A percentile compares a stretch with the other conserved stretches of the same genome.
phyloP scores from a whole-genome alignment of 2,329 filamentous ascomycete species.

The Aspergillus tamarii region DNA sequence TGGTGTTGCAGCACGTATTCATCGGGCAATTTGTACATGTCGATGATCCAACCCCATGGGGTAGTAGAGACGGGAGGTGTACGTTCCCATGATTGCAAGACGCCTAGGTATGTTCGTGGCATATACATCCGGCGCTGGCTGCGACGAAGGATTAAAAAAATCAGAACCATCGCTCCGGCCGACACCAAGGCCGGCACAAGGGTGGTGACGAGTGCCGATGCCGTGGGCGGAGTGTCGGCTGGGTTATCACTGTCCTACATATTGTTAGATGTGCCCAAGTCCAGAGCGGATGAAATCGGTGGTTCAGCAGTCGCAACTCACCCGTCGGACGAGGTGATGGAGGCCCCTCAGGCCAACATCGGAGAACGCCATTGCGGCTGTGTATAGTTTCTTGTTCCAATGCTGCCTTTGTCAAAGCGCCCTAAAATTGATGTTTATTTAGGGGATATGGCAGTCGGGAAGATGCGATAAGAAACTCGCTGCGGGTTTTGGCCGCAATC shows the following conservation, averaged over 20 bases:
- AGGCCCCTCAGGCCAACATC: slow-evolving; percentile 24
- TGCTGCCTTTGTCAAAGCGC: background rate
- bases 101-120: slow-evolving; percentile 58
- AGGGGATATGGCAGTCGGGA: background rate
- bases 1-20: slow-evolving; percentile 85
- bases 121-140: slow-evolving; percentile 56
- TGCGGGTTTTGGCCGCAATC: background rate
- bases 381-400: background rate
- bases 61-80: slow-evolving; percentile 63
- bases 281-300: background rate
- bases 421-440: background rate
- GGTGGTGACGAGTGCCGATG: slow-evolving; percentile 53
- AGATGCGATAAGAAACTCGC: background rate
- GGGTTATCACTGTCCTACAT: slow-evolving; percentile 16
- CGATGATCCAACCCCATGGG: slow-evolving; percentile 67
- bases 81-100: slow-evolving; percentile 57
- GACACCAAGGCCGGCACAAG: slow-evolving; percentile 51
- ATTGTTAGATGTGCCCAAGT: slow-evolving; percentile 1
- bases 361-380: slow-evolving; percentile 19
- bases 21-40: slow-evolving; percentile 71
- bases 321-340: slow-evolving; percentile 22
- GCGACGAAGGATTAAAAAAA: slow-evolving; percentile 56
- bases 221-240: slow-evolving; percentile 36
- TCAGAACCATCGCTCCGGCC: slow-evolving; percentile 49
- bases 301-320: slow-evolving; percentile 18